A percentile compares a stretch with the other conserved stretches of the same genome.
phyloP scores from a whole-genome alignment of 108 stramenopile species.

The Stephanodiscus triporus region DNA sequence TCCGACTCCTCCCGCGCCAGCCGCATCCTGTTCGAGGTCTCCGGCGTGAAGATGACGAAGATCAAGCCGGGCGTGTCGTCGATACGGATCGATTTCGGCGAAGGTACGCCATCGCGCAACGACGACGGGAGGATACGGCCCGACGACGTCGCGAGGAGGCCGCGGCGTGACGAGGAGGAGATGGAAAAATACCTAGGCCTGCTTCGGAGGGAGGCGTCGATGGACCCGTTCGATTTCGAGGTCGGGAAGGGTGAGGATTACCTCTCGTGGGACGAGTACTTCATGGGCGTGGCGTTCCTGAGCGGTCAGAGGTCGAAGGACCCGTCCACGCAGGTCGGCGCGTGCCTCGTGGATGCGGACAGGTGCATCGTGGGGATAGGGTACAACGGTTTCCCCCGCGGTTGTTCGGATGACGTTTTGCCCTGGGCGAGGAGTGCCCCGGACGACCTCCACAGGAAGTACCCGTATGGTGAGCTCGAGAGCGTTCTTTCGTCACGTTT shows the following conservation, averaged over 20 bases:
- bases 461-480: constrained; percentile 66
- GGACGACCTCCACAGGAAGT: constrained; percentile 88
- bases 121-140: too few relatives aligned
- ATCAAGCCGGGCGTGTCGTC: constrained; percentile 26
- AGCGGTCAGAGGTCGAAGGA: constrained; percentile 96
- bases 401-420: constrained; percentile 90
- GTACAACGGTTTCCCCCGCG: constrained; percentile 97
- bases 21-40: constrained; percentile 83
- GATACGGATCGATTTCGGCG: constrained; percentile 32
- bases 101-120: neutral
- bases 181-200: constrained; percentile 54
- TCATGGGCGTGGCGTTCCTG: constrained; percentile 95
- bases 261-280: constrained; percentile 96
- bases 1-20: constrained; percentile 72
- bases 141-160: neutral
- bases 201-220: constrained; percentile 59
- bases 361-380: constrained; percentile 94
- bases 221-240: constrained; percentile 50
- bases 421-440: constrained; percentile 83
- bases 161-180: constrained; percentile 32
- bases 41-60: constrained; percentile 66
- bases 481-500: neutral
- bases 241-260: constrained; percentile 52
- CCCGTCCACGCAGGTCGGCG: constrained; percentile 96
- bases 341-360: constrained; percentile 73